Conservation (phyloP, 163 green algal species). For the Chlorella variabilis region DNA sequence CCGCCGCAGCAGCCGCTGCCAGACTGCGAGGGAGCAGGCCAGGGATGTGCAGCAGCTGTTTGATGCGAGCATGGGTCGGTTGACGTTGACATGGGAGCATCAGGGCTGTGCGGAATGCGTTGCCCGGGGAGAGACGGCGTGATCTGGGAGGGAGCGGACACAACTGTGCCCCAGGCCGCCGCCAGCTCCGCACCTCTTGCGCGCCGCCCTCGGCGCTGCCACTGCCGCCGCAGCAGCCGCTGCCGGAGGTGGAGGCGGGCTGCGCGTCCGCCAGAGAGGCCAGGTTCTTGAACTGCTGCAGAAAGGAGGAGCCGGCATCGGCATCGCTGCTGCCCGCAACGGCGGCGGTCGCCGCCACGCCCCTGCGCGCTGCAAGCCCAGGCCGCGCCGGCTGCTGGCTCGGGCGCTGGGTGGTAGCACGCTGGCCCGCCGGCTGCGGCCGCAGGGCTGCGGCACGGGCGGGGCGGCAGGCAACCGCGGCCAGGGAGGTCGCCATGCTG, state of each 20-base stretch:
- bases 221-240: constrained; percentile 11
- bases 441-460: too few species aligned
- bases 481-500: not conserved
- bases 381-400: too few species aligned
- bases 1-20: not conserved
- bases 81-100: too few species aligned
- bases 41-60: not conserved
- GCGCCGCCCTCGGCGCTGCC: not conserved
- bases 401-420: too few species aligned
- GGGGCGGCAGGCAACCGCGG: not conserved
- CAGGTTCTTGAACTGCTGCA: not conserved
- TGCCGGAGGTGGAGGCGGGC: not conserved
- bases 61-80: too few species aligned
- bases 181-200: not conserved
- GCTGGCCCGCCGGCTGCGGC: too few species aligned
- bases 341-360: not conserved
- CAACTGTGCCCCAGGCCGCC: too few species aligned
- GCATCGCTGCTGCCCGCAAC: not conserved
- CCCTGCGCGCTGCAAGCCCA: not conserved
- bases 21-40: not conserved
- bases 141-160: too few species aligned
- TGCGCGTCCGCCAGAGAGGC: not conserved
- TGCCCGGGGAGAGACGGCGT: too few species aligned
- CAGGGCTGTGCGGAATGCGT: too few species aligned
- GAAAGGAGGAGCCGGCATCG: not conserved